Conservation (phyloP, 192 early-diverging fungal genomes). For the Backusella parvicylindrica region DNA sequence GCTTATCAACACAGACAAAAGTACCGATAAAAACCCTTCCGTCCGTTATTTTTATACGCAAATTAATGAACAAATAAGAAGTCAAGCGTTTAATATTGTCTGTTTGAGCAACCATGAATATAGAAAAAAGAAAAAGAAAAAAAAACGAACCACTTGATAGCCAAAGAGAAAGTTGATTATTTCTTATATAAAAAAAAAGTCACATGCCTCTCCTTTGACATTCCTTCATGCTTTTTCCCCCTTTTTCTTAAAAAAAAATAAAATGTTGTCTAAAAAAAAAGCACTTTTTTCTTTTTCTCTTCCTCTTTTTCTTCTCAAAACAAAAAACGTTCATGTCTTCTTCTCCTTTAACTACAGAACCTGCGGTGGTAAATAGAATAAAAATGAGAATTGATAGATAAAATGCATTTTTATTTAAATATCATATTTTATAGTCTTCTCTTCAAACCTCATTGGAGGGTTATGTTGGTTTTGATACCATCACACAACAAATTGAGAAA, state of each 20-base stretch:
- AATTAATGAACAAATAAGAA: conserved; percentile 48
- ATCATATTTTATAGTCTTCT: neutral
- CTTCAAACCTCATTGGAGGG: conserved; percentile 63
- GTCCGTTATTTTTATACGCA: conserved; percentile 59
- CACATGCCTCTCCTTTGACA: neutral
- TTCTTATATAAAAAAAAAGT: neutral
- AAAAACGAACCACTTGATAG: no score
- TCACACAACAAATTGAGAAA: conserved; percentile 95
- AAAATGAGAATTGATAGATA: neutral
- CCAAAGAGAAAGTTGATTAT: no score
- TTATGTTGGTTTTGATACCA: conserved; percentile 97
- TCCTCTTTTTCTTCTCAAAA: neutral
- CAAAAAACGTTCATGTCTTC: conserved; percentile 10
- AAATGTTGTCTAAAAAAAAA: neutral
- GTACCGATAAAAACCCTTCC: conserved; percentile 64
- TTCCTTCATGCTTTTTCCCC: neutral
- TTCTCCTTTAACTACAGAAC: conserved; percentile 9
- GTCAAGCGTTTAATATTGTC: conserved; percentile 43
- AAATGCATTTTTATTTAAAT: neutral
- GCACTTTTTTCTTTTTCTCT: conserved; percentile 5
- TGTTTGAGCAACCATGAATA: conserved; percentile 26
- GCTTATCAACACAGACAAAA: conserved; percentile 75
- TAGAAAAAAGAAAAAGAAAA: neutral
- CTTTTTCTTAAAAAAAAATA: neutral
- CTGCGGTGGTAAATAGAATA: conserved; percentile 10